These are phyloP conservation scores for Tilletiaria anomala DNA, from an alignment of 1,284 basidiomycete genomes.

Conservation along the genomic window DNA sequence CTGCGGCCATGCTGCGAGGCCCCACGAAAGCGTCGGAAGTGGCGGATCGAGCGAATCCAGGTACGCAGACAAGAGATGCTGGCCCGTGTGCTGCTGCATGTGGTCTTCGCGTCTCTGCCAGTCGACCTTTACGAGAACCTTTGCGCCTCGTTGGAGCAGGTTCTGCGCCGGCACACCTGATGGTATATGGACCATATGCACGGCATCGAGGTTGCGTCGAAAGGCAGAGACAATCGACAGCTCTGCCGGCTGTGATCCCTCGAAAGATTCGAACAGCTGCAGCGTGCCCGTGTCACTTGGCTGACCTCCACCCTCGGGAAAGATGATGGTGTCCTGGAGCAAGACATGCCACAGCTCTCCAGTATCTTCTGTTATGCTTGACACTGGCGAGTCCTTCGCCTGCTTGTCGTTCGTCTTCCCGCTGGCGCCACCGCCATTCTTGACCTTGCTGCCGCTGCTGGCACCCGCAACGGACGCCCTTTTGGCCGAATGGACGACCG, in stretches of 20 bases:
- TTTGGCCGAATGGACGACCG: neutral
- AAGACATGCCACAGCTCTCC: neutral
- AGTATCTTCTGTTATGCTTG: too few relatives aligned
- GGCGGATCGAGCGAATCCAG: neutral
- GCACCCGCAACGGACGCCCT: too few relatives aligned
- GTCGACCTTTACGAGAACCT: neutral
- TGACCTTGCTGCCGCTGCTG: too few relatives aligned
- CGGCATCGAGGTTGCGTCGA: neutral
- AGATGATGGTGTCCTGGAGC: neutral
- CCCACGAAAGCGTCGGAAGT: neutral
- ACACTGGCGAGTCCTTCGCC: too few relatives aligned
- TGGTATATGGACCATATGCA: neutral
- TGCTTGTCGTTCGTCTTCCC: too few relatives aligned
- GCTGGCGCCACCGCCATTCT: too few relatives aligned
- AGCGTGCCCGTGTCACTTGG: neutral
- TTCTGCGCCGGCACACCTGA: neutral
- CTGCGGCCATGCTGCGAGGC: neutral
- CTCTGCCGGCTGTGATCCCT: too few relatives aligned
- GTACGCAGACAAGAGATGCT: neutral
- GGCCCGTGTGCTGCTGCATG: neutral
- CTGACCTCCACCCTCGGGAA: neutral
- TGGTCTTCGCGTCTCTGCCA: neutral
- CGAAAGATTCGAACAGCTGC: neutral
- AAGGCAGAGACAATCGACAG: neutral
- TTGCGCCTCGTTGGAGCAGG: neutral